These are phyloP conservation scores for Roridomyces roridus DNA, from an alignment of 768 basidiomycete genomes.

Conservation along the genomic window DNA sequence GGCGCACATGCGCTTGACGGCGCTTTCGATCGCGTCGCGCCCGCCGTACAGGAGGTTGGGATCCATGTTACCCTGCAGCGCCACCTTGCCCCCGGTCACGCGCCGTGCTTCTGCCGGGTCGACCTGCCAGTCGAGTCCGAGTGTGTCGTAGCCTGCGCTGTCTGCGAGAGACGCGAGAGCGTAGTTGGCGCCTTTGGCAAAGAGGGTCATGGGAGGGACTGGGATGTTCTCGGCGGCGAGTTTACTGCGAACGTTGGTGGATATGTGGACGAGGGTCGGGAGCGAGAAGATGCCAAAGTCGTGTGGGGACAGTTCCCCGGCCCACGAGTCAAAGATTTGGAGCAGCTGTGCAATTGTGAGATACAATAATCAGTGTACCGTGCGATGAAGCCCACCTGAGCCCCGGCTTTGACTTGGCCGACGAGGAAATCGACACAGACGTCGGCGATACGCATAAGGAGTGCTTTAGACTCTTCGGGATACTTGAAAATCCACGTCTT, in stretches of 20 bases:
- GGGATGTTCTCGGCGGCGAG: constrained; percentile 62
- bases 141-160: constrained; percentile 79
- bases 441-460: constrained; percentile 82
- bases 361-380: background rate
- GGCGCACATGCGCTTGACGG: constrained; percentile 83
- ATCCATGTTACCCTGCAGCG: constrained; percentile 94
- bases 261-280: constrained; percentile 78
- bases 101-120: constrained; percentile 75
- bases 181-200: constrained; percentile 92
- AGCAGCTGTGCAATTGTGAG: constrained; percentile 62
- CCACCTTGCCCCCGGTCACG: constrained; percentile 65
- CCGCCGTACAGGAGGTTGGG: constrained; percentile 89
- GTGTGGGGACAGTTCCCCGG: constrained; percentile 87
- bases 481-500: constrained; percentile 96
- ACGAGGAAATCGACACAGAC: constrained; percentile 91
- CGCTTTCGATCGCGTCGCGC: constrained; percentile 80
- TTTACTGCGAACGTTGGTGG: constrained; percentile 64
- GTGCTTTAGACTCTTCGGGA: constrained; percentile 80
- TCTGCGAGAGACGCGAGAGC: constrained; percentile 66
- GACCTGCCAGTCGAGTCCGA: constrained; percentile 93
- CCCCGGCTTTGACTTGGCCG: constrained; percentile 93
- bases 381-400: constrained; percentile 68
- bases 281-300: constrained; percentile 87
- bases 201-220: constrained; percentile 83
- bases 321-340: constrained; percentile 98